Percentiles rank a stretch among this genome's conserved stretches.
Conservation (phyloP, 75 land plant species). For the Picea glauca region DNA sequence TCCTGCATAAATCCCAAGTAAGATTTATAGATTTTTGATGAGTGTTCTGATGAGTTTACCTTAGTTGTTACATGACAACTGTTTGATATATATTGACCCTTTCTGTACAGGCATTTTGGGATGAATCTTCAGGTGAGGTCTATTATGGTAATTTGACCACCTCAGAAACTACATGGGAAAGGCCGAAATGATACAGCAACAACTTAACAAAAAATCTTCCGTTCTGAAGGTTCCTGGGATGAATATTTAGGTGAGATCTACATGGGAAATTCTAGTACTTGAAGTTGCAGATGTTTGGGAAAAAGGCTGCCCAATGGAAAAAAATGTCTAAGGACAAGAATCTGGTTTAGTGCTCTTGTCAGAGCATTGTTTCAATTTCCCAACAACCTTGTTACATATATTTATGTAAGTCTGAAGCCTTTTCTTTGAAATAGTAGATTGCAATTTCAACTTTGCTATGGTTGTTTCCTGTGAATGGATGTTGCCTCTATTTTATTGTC, state of each 20-base stretch:
- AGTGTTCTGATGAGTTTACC: background rate
- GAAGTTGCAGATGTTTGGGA: background rate
- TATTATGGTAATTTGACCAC: slow-evolving; percentile 83
- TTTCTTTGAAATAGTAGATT: background rate
- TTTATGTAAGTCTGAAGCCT: no score
- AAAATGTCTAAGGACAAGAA: background rate
- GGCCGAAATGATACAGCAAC: slow-evolving; percentile 28
- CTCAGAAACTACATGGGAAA: slow-evolving; percentile 82
- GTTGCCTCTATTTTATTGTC: background rate
- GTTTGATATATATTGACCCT: no score
- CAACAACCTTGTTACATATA: background rate
- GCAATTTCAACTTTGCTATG: background rate
- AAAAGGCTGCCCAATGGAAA: background rate
- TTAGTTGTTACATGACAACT: no score
- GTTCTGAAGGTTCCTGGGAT: background rate
- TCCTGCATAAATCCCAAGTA: background rate
- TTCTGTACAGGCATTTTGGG: slow-evolving; percentile 79
- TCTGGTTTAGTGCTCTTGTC: background rate
- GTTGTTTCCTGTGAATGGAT: background rate
- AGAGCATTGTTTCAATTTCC: background rate
- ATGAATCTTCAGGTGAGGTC: slow-evolving; percentile 71
- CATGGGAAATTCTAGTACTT: background rate
- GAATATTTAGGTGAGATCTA: background rate
- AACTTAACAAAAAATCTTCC: background rate
- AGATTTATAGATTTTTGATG: background rate